Evolutionary conservation across 768 basidiomycete genomes (phyloP), one percentile per base, ranked within the genome.

Genomic region (Tricholoma flavovirens): DNA sequence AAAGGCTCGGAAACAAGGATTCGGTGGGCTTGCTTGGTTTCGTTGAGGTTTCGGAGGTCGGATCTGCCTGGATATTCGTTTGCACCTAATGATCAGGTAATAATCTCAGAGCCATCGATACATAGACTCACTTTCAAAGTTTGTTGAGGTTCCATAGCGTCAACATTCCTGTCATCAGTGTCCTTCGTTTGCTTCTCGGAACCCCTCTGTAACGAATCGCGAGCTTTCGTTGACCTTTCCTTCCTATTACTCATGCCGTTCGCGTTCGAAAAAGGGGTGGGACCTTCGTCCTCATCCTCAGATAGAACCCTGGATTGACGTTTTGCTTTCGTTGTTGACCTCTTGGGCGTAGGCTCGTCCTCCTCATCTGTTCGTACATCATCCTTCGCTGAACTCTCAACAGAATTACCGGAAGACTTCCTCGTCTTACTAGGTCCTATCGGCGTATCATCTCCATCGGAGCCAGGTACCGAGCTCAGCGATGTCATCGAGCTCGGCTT

Each of bases 1-100:
- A 71, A 45, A 45, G 73, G 64, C 45, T 67, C 56, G 60, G 56
- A 30, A 60, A 52, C 32, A 53, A 30, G 32, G 66, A 48, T 32
- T 63, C 59, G 33, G 40, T 55, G 42, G 60, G 50, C 53, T 48
- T 57, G 10, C 61, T 53, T 12, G 49, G 35, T 9, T 56, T 36
- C 32, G 22, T 35, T 29, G 40, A 56, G 6, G 38, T 38, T 58
- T 54, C 46, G 29, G 54, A 49, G 19, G 21, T 24, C n/a, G 56
- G 24, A 17, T 30, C 33, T 19, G 64, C 62, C 30, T 58, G 55
- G 19, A 60, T 43, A 49, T 73, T 74, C 59, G 72, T 70, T 71
- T 73, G 22, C n/a, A 24, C 24, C n/a, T 9, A 22, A 51, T 54
- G 21, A 57, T 43, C 9, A 51, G 24, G 15, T 52, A 8, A 2